Evolutionary conservation across 805 yeast species (phyloP).

Genomic region (Maudiozyma barnettii): DNA sequence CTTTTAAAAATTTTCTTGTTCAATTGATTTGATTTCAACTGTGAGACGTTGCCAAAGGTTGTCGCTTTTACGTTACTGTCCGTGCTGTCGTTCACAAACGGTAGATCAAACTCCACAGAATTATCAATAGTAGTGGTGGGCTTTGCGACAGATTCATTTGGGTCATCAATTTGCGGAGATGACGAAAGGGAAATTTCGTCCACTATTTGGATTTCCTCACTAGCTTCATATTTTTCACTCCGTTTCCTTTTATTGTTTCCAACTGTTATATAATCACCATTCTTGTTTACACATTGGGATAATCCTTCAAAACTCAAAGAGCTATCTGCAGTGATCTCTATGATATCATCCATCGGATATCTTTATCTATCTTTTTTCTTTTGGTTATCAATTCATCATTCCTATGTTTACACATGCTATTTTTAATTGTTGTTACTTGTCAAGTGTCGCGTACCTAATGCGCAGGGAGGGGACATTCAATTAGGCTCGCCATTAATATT

Average conservation of each 20-base stretch:
- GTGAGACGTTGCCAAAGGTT: not conserved
- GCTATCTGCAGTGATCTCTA: slow-evolving; percentile 5
- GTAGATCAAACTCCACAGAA: not conserved
- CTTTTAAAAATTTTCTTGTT: not conserved
- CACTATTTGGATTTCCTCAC: not conserved
- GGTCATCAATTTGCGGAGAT: not conserved
- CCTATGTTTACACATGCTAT: not conserved
- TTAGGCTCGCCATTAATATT: too few species aligned
- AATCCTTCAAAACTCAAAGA: not conserved
- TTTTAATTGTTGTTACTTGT: not conserved
- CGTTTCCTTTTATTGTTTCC: not conserved
- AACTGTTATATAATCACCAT: too few species aligned
- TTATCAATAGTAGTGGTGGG: not conserved
- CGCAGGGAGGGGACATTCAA: too few species aligned
- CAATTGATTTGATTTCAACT: not conserved
- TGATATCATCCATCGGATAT: slow-evolving; percentile 2
- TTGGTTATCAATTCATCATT: not conserved
- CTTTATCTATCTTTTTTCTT: not conserved
- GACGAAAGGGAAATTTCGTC: not conserved
- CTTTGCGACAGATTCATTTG: not conserved
- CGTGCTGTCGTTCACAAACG: not conserved
- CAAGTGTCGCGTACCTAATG: too few species aligned
- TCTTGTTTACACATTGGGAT: too few species aligned
- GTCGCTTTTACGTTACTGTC: not conserved
- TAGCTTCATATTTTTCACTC: not conserved